These are phyloP conservation scores for Omphalotus guepiniiformis DNA, from an alignment of 768 basidiomycete genomes.

Conservation along the genomic window DNA sequence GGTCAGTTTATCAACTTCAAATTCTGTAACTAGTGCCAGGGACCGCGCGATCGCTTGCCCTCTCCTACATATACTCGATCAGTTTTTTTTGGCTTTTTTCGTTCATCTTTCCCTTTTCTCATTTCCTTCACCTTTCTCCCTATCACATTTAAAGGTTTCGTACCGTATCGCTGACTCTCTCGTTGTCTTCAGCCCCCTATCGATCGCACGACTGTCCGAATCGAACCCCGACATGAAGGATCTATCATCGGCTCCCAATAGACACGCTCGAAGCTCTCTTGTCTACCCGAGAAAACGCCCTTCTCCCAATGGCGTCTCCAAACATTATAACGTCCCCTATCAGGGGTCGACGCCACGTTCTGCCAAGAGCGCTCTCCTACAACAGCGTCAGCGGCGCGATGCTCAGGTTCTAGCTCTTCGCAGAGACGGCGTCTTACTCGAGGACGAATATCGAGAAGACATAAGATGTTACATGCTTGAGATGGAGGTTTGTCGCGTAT, in stretches of 20 bases:
- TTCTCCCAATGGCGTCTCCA: conserved; percentile 73
- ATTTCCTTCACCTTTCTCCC: conserved; percentile 19
- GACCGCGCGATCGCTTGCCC: too few species aligned
- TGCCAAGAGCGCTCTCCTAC: conserved; percentile 49
- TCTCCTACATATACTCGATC: too few species aligned
- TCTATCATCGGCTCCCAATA: conserved; percentile 52
- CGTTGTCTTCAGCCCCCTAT: conserved; percentile 33
- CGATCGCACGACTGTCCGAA: conserved; percentile 39
- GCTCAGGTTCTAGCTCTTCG: conserved; percentile 66
- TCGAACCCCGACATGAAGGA: conserved; percentile 70
- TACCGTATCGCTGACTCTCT: conserved; percentile 21
- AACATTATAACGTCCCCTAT: conserved; percentile 53
- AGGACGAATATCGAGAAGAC: conserved; percentile 94
- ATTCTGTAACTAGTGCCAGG: conserved; percentile 5
- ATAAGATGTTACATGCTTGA: conserved; percentile 92
- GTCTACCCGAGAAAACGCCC: conserved; percentile 84
- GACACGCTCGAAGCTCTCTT: conserved; percentile 54
- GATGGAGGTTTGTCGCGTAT: conserved; percentile 81
- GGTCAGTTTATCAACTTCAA: conserved; percentile 13
- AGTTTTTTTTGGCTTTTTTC: conserved; percentile 11
- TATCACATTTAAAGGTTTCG: conserved; percentile 20
- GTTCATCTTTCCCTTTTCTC: conserved; percentile 19
- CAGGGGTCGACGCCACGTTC: conserved; percentile 60
- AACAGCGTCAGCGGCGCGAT: conserved; percentile 63
- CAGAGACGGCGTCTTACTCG: conserved; percentile 71